Base-by-base conservation (phyloP, 1,139 yeast species). In the Yarrowia galli region DNA sequence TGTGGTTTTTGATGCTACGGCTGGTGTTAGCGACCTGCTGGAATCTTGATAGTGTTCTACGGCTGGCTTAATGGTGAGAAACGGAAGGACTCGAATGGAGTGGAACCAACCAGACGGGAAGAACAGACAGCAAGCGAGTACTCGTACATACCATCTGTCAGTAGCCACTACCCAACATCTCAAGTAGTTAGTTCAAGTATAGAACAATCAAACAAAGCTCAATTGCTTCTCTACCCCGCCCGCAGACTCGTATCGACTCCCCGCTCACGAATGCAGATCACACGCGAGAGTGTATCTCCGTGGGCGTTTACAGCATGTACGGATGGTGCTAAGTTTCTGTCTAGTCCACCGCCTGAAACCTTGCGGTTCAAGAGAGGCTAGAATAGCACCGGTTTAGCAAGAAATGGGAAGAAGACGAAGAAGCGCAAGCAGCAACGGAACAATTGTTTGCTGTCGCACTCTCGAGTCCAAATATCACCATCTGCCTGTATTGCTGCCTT, bases 201-300 rank as follows among this genome's bases (percentile, higher is more conserved):
- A 5, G 32, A 28, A 28, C 32, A 28, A 28, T 10, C 32, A 5
- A 16, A 40, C 43, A 16, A 42, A 42, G 45, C 12, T 20, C 23
- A 12, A 42, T 5, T 28, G 32, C 32, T 28, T 28, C 32, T 28
- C 20, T n/a, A 10, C 43, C 46, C 23, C 46, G 25, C 49, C 25
- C 49, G 25, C 35, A 15, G 10, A 28, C 32, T 46, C 18, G 35
- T 16, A n/a, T 25, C 20, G 15, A 9, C 20, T 16, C 16, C 28
- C 28, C 49, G 12, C 32, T 45, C 32, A 22, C 28, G 6, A 22
- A 10, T 48, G 54, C 54, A 28, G 54, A 49, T 49, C 54, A 32
- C 40, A 49, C 54, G 54, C 54, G 38, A 20, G 22, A 13, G 10
- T 25, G 40, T 12, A 46, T 46, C 51, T 45, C 58, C 42, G 28